Conservation (phyloP, 2,329 filamentous ascomycete species). For the Cytospora piceae region DNA sequence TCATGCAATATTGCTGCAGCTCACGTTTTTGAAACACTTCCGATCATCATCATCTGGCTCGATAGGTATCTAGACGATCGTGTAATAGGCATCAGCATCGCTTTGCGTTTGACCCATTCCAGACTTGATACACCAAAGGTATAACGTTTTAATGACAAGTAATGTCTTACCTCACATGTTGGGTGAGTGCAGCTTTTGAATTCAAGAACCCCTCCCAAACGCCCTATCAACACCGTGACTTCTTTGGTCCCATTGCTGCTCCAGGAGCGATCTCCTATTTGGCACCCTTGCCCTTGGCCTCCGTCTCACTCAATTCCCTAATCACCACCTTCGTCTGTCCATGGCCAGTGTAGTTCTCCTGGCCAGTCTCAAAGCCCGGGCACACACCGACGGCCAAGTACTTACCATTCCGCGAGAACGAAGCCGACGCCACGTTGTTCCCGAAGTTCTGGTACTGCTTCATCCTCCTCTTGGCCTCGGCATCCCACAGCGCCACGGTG, state of each 20-base stretch:
- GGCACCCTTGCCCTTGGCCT: slow-evolving; percentile 82
- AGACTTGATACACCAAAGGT: neutral
- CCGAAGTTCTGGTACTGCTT: slow-evolving; percentile 86
- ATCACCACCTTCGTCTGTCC: slow-evolving; percentile 79
- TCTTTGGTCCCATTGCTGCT: slow-evolving; percentile 4
- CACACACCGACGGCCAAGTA: slow-evolving; percentile 80
- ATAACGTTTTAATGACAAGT: neutral
- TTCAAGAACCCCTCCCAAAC: slow-evolving; percentile 1
- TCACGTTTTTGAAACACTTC: neutral
- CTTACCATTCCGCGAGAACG: slow-evolving; percentile 77
- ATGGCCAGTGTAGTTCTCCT: slow-evolving; percentile 74
- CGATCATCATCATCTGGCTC: slow-evolving; percentile 14
- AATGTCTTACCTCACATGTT: slow-evolving; percentile 21
- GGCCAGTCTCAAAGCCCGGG: slow-evolving; percentile 85
- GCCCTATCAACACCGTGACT: slow-evolving; percentile 5
- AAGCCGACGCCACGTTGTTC: slow-evolving; percentile 75
- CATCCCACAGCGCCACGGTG: slow-evolving; percentile 92
- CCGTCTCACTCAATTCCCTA: slow-evolving; percentile 81
- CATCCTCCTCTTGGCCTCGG: slow-evolving; percentile 85
- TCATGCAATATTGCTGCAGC: neutral
- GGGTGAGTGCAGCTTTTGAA: slow-evolving; percentile 4
- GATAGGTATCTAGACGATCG: slow-evolving; percentile 22
- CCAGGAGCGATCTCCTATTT: slow-evolving; percentile 52
- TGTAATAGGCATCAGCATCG: slow-evolving; percentile 16
- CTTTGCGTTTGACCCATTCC: neutral